phyloP scores from a whole-genome alignment of 768 basidiomycete genomes.

The Collybia mongolica region DNA sequence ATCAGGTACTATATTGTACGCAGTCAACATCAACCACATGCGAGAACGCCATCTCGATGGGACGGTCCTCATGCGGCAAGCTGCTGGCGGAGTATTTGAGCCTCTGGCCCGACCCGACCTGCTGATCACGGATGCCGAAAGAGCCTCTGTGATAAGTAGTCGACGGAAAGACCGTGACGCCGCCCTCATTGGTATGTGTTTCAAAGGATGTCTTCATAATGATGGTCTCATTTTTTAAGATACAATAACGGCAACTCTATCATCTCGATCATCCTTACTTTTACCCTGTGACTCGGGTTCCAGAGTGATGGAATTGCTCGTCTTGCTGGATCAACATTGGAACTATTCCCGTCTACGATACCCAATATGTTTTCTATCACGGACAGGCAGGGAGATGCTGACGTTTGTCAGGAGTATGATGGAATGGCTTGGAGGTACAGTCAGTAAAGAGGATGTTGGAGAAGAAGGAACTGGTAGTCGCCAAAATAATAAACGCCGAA shows the following conservation, averaged over 20 bases:
- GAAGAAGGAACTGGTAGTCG: slow-evolving; percentile 65
- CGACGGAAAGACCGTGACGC: slow-evolving; percentile 89
- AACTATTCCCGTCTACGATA: slow-evolving; percentile 78
- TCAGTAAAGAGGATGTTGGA: slow-evolving; percentile 89
- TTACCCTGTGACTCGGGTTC: slow-evolving; percentile 94
- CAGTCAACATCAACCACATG: slow-evolving; percentile 95
- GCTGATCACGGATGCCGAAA: slow-evolving; percentile 89
- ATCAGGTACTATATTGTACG: slow-evolving; percentile 93
- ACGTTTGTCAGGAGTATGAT: slow-evolving; percentile 95
- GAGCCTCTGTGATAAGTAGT: slow-evolving; percentile 79
- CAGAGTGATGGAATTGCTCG: slow-evolving; percentile 92
- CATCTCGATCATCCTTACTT: slow-evolving; percentile 77
- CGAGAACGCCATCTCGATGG: slow-evolving; percentile 94
- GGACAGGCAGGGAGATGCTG: slow-evolving; percentile 90
- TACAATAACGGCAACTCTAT: slow-evolving; percentile 83
- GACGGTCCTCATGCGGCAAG: slow-evolving; percentile 77
- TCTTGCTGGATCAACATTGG: slow-evolving; percentile 97
- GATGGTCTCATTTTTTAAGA: slow-evolving; percentile 44
- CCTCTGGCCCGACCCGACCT: slow-evolving; percentile 88
- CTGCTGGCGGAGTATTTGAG: slow-evolving; percentile 80
- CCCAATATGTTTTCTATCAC: slow-evolving; percentile 92
- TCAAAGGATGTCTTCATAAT: background rate
- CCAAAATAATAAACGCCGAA: slow-evolving; percentile 51
- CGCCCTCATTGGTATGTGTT: slow-evolving; percentile 69
- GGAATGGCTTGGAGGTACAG: slow-evolving; percentile 97